Base-by-base conservation (phyloP, 1,139 yeast genomes). In the Kodamaea fungicola region DNA sequence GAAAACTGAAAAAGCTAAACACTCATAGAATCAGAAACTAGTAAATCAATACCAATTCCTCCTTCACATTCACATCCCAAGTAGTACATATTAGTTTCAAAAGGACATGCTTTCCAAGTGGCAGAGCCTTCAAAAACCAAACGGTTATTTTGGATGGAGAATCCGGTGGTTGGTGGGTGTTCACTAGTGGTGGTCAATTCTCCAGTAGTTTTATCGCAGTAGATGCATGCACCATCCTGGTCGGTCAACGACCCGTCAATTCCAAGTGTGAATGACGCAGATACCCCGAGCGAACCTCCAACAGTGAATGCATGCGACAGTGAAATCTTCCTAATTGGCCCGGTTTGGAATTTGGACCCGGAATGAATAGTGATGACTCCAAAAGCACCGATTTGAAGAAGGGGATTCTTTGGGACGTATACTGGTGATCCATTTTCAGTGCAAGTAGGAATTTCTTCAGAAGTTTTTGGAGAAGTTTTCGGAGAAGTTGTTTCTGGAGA, bases 251-350 rank as follows among this genome's bases (percentile, higher is more conserved):
- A 37, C 10, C 53, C 51, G 34, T 58, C 61, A 7, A 40, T 33
- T 19, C 47, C 45, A 44, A 59, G 50, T 7, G 52, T 42, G 37
- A 59, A 50, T 8, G 39, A 35, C 28, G 54, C 45, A 32, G 44
- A 55, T 8, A 42, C 35, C 13, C 64, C 65, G 12, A 53, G 56
- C 27, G 38, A 28, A 4, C 64, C 64, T 16, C 62, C 64, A 23
- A 61, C 62, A 8, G 57, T 43, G 43, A 60, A 59, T 6, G 57
- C 63, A 29, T 57, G 62, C 7, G 55, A 54, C 46, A 58, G 62
- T 9, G 43, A 47, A 12, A 54, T 63, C 46, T 55, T 55, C 42
- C 50, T 57, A 45, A 58, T 55, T 3, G 51, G 35, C 6, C 42
- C 30, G 42, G 50, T 37, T 32, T 55, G 55, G 41, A 54, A 47